Percentiles rank a stretch among this genome's conserved stretches.
phyloP scores from a whole-genome alignment of 208 protist species.

The Leishmania amazonensis region DNA sequence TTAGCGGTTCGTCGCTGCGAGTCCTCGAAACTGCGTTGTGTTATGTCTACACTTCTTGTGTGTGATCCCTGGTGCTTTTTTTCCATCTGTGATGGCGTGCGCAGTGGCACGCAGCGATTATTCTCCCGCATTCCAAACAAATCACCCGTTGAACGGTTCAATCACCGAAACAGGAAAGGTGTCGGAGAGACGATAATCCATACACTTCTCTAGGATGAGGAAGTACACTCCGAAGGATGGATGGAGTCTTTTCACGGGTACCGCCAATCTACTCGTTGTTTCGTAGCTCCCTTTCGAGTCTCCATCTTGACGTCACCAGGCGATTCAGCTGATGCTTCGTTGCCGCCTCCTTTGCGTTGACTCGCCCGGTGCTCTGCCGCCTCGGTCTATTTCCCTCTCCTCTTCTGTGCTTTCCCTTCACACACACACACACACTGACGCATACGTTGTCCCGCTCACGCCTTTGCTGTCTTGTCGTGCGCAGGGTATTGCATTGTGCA shows the following conservation, averaged over 20 bases:
- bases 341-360: background rate
- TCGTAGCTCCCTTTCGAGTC: background rate
- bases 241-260: too few species aligned
- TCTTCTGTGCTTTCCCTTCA: background rate
- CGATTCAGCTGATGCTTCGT: background rate
- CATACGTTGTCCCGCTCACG: background rate
- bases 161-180: background rate
- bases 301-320: background rate
- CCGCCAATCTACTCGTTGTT: background rate
- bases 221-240: background rate
- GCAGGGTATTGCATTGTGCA: conserved; percentile 35
- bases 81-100: background rate
- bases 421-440: conserved; percentile 9
- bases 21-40: background rate
- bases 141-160: background rate
- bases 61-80: background rate
- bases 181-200: background rate
- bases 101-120: background rate
- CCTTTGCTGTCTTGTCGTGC: background rate
- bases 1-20: background rate
- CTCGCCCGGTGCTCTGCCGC: background rate
- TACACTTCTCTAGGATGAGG: background rate
- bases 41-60: background rate
- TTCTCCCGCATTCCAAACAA: background rate
- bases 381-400: background rate